phyloP scores from a whole-genome alignment of 345 rosid species.

The Salix purpurea region DNA sequence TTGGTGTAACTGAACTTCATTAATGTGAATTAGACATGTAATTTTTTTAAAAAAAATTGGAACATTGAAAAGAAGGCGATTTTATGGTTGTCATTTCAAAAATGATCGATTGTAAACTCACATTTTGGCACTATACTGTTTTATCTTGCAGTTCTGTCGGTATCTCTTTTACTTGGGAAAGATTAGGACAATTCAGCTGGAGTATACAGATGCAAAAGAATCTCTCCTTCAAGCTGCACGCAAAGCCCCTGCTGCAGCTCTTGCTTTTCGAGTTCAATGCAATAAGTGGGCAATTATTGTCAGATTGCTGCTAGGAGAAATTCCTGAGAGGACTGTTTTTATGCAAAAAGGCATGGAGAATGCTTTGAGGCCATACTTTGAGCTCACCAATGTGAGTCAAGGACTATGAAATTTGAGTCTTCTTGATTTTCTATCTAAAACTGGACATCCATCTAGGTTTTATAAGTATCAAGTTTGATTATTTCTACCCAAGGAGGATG shows the following conservation, averaged over 20 bases:
- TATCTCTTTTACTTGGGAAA: slow-evolving; percentile 84
- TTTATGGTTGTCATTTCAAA: background rate
- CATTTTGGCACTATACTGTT: background rate
- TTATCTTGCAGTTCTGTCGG: slow-evolving; percentile 64
- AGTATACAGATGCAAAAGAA: slow-evolving; percentile 88
- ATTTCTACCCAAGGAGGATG: background rate
- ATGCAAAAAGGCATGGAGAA: slow-evolving; percentile 89
- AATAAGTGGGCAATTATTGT: slow-evolving; percentile 85
- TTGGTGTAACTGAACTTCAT: background rate
- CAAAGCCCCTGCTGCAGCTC: slow-evolving; percentile 78
- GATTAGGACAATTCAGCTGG: slow-evolving; percentile 80
- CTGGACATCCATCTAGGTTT: background rate
- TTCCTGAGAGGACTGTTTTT: slow-evolving; percentile 76
- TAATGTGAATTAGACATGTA: background rate
- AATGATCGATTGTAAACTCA: background rate
- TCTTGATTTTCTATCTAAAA: background rate
- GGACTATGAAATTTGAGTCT: background rate
- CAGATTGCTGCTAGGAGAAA: slow-evolving; percentile 73
- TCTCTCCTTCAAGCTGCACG: slow-evolving; percentile 86
- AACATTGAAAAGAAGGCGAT: background rate
- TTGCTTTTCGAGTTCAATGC: slow-evolving; percentile 69
- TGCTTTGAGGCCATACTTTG: slow-evolving; percentile 76
- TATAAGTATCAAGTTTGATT: background rate
- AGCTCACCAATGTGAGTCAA: slow-evolving; percentile 75
- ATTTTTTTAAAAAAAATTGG: background rate